A percentile compares a stretch with the other conserved stretches of the same genome.
Conservation (phyloP, 164 flowering plant genomes). For the Umbellularia californica region DNA sequence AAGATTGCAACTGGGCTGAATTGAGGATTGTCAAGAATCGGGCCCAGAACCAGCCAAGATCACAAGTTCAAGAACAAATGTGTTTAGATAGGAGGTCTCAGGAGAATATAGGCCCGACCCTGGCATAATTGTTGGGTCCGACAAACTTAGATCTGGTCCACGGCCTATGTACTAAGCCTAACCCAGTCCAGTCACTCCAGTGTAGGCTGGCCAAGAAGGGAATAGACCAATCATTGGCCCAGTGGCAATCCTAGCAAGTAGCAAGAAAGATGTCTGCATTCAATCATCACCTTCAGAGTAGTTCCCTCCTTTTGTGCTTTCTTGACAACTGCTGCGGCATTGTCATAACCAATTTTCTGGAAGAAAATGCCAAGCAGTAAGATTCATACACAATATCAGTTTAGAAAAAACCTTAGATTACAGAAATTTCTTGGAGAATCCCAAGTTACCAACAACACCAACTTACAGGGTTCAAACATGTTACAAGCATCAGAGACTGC, state of each 20-base stretch:
- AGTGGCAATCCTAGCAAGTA: background rate
- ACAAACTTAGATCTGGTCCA: background rate
- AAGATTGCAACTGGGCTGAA: background rate
- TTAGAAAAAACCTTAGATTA: background rate
- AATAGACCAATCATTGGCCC: background rate
- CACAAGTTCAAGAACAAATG: background rate
- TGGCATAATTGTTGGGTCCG: background rate
- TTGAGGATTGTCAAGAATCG: background rate
- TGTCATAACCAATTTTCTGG: constrained; percentile 98
- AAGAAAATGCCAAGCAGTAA: background rate
- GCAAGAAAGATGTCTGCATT: background rate
- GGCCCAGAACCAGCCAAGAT: background rate
- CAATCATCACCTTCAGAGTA: constrained; percentile 64
- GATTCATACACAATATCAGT: background rate
- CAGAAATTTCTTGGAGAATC: background rate
- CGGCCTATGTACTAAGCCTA: background rate
- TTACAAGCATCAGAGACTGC: constrained; percentile 99
- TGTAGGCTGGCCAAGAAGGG: background rate
- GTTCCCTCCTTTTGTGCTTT: constrained; percentile 95
- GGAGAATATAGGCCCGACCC: background rate
- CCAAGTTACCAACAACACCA: background rate
- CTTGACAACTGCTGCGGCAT: constrained; percentile 98
- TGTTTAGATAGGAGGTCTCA: background rate
- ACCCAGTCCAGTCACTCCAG: background rate
- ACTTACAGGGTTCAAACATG: constrained; percentile 95